Evolutionary conservation across 768 basidiomycete genomes (phyloP), one percentile per base, ranked within the genome.

Genomic region (Russula foetens): DNA sequence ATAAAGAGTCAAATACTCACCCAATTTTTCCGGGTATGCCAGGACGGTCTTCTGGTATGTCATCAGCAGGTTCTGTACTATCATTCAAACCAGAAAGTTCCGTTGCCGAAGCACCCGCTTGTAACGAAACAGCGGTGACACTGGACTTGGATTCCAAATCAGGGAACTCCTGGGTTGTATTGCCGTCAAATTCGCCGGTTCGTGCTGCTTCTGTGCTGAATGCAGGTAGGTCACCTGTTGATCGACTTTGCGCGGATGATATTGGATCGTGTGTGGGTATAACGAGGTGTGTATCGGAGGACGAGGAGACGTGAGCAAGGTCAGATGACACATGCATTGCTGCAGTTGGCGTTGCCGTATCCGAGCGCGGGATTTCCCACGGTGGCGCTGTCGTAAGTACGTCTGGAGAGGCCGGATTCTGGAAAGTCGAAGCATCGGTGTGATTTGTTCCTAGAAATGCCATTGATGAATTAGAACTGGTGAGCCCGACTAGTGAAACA

Each of bases 371-470:
- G 53, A 72, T 74, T 54, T 88, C 85, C 78, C 83, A 84, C 49
- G 81, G 79, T 26, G 77, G 75, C 29, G 77, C 75, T 56, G 79
- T 74, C 51, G 71, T 71, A 45, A 87, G 67, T 24, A 81, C 70
- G 46, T 82, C 81, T 4, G 89, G 87, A 19, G 88, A 89, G 9
- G 87, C 86, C 47, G 87, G 86, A 71, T 90, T 91, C 65, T 81
- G 78, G 66, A 81, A 79, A 56, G 81, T 79, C 19, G 67, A 59
- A 48, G 74, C 79, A 66, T 53, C 51, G 8, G 39, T 4, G 7
- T 44, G 45, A 38, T 41, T 48, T 8, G 45, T 53, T 35, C 53
- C 65, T 61, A 54, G 28, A 53, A 54, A 21, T 19, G 19, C 28
- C 28, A 23, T 24, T 4, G 21, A 44, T 24, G 11, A 38, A 29